Evolutionary conservation across 2,329 filamentous ascomycete genomes (phyloP).

Genomic region (Fusarium sp.): DNA sequence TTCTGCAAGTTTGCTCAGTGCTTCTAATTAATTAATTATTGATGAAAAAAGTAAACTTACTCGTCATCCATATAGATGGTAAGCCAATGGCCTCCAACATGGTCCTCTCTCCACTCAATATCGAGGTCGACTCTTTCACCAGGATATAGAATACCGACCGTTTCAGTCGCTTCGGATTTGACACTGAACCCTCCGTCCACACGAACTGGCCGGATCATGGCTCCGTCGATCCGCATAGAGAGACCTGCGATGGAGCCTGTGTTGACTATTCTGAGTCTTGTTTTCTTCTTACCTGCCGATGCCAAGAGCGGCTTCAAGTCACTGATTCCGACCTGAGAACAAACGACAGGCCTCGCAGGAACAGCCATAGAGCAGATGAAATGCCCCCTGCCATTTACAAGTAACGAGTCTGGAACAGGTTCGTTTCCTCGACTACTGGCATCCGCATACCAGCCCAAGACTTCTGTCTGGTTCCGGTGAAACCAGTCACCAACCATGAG

Average conservation of each 20-base stretch:
- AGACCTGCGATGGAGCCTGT: constrained; percentile 1
- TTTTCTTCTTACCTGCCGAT: fast-evolving
- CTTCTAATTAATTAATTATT: neutral
- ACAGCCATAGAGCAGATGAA: constrained; percentile 16
- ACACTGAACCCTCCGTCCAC: neutral
- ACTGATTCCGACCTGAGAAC: neutral
- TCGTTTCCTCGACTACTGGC: constrained; percentile 15
- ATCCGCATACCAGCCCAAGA: constrained; percentile 8
- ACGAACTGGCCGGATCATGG: neutral
- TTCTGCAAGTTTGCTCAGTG: neutral
- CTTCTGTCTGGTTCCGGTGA: neutral
- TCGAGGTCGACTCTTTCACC: constrained; percentile 3
- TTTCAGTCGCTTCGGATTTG: fast-evolving
- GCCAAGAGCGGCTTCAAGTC: neutral
- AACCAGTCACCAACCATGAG: constrained; percentile 10
- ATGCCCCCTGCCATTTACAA: neutral
- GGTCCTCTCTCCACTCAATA: neutral
- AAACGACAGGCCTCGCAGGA: neutral
- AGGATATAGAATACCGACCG: neutral
- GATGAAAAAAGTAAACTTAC: neutral
- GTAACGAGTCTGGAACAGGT: constrained; percentile 7
- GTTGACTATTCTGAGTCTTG: neutral
- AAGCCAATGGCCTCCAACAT: fast-evolving
- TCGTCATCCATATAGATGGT: neutral
- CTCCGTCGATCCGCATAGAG: neutral